Base-by-base conservation (phyloP, 1,284 basidiomycete genomes). In the Sporisorium graminicola region DNA sequence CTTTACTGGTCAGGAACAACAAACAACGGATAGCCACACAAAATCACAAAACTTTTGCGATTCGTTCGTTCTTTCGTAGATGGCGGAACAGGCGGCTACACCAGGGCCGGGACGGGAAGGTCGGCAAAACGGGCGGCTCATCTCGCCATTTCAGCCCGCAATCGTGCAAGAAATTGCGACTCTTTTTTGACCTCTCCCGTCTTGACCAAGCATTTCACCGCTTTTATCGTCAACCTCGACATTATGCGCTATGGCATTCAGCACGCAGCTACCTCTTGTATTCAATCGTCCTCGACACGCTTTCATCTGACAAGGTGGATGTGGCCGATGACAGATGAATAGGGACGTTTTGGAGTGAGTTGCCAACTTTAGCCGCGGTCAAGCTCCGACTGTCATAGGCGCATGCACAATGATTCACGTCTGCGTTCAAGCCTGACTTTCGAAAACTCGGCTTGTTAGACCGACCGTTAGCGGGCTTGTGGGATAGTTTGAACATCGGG, bases 101-200 rank as follows among this genome's bases (percentile, higher is more conserved):
- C 10, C 22, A 47, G 13, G 22, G 6, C 22, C 13, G 16, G 26
- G 22, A 18, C 33, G 2, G 51, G 12, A 9, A 0, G 22, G 14
- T 37, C 53, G 53, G 53, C 13, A 43, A 55, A 55, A 43, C 18
- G 13, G 10, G 42, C 40, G 53, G 53, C 24, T 27, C 53, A 44
- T 55, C 53, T 55, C 53, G 53, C 29, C 53, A 55, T 55, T 55
- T 43, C 20, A 2, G 8, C 6, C 20, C 9, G 27, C 18, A 24
- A 42, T 55, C 53, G 53, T 55, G 53, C 52, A 54, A 42, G 37
- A 42, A 43, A 2, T 43, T 40, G 37, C 12, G 14, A 8, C 37
- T 8, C 50, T 10, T 27, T 10, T 2, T 26, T 18, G 7, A 27
- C 9, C 27, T 47, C 47, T 8, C 2, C 46, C 37, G 14, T n/a